These are phyloP conservation scores for Chaetomiaceae sp. DNA, from an alignment of 2,329 filamentous ascomycete genomes.

Conservation along the genomic window DNA sequence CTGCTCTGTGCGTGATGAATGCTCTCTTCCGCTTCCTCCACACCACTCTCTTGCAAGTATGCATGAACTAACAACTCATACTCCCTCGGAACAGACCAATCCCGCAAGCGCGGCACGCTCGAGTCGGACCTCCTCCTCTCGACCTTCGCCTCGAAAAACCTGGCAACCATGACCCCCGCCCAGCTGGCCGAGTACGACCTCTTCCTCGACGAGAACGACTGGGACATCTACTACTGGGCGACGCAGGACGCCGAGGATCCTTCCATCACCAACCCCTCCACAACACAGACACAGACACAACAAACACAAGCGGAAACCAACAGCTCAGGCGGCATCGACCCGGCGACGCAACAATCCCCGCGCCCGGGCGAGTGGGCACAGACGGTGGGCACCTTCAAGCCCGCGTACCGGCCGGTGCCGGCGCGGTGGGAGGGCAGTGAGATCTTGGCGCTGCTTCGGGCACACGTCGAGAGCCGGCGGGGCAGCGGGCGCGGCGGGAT, in stretches of 20 bases:
- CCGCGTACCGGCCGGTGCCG: constrained; percentile 87
- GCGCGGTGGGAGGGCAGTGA: constrained; percentile 78
- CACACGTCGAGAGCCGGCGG: constrained; percentile 66
- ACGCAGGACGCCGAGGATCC: constrained; percentile 64
- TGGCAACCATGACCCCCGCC: constrained; percentile 64
- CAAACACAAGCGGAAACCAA: constrained; percentile 10
- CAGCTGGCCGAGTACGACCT: constrained; percentile 82
- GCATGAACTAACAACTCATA: neutral
- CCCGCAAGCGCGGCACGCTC: constrained; percentile 90
- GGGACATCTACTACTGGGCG: constrained; percentile 99
- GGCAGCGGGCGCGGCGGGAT: constrained; percentile 14
- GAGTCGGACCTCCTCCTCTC: constrained; percentile 94
- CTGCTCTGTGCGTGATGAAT: constrained; percentile 64
- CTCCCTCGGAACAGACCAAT: constrained; percentile 69
- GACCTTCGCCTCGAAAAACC: constrained; percentile 81
- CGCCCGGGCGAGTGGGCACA: constrained; percentile 85
- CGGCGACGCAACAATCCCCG: constrained; percentile 26
- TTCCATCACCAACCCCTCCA: constrained; percentile 30
- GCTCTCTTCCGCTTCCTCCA: too few species aligned
- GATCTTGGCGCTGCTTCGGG: constrained; percentile 68
- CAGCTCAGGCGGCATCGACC: constrained; percentile 2
- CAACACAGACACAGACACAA: constrained; percentile 30
- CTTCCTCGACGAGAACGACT: constrained; percentile 98
- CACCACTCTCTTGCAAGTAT: too few species aligned
- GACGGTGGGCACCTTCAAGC: constrained; percentile 90